Conservation (phyloP, 495 filamentous ascomycete genomes). For the Tuber aestivum region DNA sequence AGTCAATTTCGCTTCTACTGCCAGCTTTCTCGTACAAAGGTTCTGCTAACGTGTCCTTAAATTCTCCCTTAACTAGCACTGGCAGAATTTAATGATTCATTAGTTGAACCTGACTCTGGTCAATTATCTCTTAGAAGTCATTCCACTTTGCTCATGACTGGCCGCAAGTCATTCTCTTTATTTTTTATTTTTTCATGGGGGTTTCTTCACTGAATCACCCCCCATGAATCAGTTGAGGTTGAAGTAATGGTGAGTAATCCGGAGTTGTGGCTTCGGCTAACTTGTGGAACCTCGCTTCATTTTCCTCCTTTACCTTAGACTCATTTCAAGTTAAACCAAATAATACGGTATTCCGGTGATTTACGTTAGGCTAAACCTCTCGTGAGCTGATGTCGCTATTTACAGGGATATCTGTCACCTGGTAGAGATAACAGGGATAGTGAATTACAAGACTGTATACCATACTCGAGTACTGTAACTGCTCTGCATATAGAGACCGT, state of each 20-base stretch:
- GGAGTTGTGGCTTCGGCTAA: not conserved
- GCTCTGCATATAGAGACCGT: too few species aligned
- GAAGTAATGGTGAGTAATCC: not conserved
- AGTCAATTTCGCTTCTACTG: too few species aligned
- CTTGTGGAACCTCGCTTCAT: not conserved
- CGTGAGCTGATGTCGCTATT: too few species aligned
- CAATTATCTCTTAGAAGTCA: not conserved
- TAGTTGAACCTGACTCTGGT: not conserved
- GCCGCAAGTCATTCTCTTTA: too few species aligned
- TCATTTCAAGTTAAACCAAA: not conserved
- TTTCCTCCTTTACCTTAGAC: not conserved
- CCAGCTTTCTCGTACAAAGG: not conserved
- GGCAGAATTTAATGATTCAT: not conserved
- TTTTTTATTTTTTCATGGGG: too few species aligned
- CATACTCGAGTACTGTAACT: too few species aligned
- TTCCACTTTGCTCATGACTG: not conserved
- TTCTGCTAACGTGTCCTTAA: not conserved
- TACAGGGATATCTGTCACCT: too few species aligned
- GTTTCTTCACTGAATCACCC: not conserved
- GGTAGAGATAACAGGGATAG: too few species aligned
- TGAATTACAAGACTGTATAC: too few species aligned
- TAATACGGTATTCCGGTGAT: not conserved
- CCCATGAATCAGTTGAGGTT: not conserved
- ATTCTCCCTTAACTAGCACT: not conserved
- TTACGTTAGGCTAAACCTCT: too few species aligned